Evolutionary conservation across 495 filamentous ascomycete species (phyloP).

Genomic region (Hypoxylon rickii): DNA sequence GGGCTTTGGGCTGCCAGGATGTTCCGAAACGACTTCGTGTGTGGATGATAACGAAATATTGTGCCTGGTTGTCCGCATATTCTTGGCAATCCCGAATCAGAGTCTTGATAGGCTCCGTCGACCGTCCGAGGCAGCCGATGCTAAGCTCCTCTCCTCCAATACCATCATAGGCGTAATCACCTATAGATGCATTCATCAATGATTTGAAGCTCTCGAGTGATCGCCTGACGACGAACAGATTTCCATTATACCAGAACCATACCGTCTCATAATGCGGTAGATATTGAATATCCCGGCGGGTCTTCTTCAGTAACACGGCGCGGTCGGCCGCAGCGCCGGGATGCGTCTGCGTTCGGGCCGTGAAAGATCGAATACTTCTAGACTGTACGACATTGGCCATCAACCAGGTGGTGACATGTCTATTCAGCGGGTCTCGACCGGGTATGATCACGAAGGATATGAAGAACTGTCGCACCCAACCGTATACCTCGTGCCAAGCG

Average conservation of each 20-base stretch:
- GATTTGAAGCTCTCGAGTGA: constrained; percentile 45
- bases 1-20: constrained; percentile 49
- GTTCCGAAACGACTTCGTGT: constrained; percentile 42
- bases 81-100: constrained; percentile 49
- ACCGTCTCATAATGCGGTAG: constrained; percentile 51
- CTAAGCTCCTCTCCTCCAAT: constrained; percentile 49
- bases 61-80: constrained; percentile 52
- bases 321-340: constrained; percentile 39
- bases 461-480: constrained; percentile 48
- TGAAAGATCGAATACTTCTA: constrained; percentile 44
- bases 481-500: constrained; percentile 41
- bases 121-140: constrained; percentile 52
- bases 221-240: constrained; percentile 49
- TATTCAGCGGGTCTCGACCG: constrained; percentile 48
- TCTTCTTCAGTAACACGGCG: constrained; percentile 47
- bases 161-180: constrained; percentile 39
- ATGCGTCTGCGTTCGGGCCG: constrained; percentile 45
- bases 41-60: constrained; percentile 50
- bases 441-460: constrained; percentile 48
- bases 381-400: constrained; percentile 44
- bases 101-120: constrained; percentile 50
- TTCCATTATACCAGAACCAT: constrained; percentile 48
- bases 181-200: constrained; percentile 47
- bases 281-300: constrained; percentile 49
- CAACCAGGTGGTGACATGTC: constrained; percentile 51